These are phyloP conservation scores for Zalaria sp. DNA, from an alignment of 2,329 filamentous ascomycete species.

Conservation along the genomic window DNA sequence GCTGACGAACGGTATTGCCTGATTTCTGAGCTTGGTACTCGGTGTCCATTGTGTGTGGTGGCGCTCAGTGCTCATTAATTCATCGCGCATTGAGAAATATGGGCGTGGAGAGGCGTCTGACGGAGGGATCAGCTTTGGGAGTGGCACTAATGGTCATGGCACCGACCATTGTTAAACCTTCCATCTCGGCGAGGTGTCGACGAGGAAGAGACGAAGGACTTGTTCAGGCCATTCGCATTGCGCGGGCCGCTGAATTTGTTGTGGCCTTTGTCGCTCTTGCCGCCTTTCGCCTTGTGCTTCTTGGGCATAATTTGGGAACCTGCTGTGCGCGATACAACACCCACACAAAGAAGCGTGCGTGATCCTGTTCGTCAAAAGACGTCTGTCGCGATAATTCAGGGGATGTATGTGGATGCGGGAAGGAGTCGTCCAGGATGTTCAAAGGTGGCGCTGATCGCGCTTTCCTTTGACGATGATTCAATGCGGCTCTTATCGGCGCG, in stretches of 20 bases:
- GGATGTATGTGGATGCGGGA: too few relatives aligned
- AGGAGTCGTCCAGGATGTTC: too few relatives aligned
- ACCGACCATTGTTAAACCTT: not conserved
- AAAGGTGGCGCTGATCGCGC: too few relatives aligned
- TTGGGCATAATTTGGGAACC: constrained; percentile 7
- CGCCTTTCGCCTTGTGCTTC: constrained; percentile 9
- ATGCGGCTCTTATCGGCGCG: too few relatives aligned
- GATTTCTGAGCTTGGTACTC: constrained; percentile 38
- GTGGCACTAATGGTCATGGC: constrained; percentile 2
- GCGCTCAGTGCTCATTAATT: constrained; percentile 42
- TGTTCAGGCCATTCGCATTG: constrained; percentile 2
- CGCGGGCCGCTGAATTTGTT: constrained; percentile 6
- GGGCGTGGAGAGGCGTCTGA: constrained; percentile 3
- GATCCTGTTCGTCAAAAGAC: not conserved
- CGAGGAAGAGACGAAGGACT: not conserved
- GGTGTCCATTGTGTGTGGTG: constrained; percentile 33
- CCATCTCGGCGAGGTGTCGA: not conserved
- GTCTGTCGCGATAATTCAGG: too few relatives aligned
- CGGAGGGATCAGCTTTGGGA: not conserved
- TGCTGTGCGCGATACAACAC: not conserved
- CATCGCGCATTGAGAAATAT: constrained; percentile 38
- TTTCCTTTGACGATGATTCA: too few relatives aligned
- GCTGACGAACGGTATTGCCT: constrained; percentile 45
- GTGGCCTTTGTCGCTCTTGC: constrained; percentile 7
- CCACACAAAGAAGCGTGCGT: not conserved